phyloP scores from a whole-genome alignment of 2,329 filamentous ascomycete genomes.

The Phialophora macrospora region DNA sequence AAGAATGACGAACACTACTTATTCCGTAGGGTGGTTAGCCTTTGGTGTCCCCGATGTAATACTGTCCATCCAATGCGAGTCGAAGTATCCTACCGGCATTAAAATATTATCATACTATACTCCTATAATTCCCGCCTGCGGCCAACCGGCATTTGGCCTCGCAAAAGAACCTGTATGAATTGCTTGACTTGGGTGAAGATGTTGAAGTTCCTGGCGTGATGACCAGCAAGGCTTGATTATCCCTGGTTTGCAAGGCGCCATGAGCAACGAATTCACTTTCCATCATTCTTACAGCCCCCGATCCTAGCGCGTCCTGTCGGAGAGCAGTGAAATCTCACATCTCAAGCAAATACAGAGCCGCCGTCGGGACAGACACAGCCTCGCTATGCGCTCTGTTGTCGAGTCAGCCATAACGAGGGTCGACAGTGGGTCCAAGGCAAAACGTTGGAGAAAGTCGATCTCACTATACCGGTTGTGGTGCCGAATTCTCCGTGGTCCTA shows the following conservation, averaged over 20 bases:
- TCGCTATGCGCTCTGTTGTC: slow-evolving; percentile 28
- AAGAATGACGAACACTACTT: not conserved
- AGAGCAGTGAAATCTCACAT: slow-evolving; percentile 31
- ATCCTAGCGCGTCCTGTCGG: slow-evolving; percentile 24
- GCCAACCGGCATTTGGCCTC: slow-evolving; percentile 14
- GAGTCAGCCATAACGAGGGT: not conserved
- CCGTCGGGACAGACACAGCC: slow-evolving; percentile 26
- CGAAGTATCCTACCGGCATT: not conserved
- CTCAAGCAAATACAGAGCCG: slow-evolving; percentile 31
- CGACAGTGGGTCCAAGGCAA: not conserved
- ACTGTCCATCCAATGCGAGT: not conserved
- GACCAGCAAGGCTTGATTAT: slow-evolving; percentile 8
- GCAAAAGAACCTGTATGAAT: slow-evolving; percentile 1
- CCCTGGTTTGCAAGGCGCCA: slow-evolving; percentile 9
- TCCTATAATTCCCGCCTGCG: not conserved
- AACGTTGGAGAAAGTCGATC: not conserved
- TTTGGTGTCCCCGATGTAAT: not conserved
- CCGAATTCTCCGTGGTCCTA: not conserved
- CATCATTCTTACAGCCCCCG: slow-evolving; percentile 27
- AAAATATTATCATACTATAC: not conserved
- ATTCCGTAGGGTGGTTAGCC: too few relatives aligned
- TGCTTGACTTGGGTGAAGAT: not conserved
- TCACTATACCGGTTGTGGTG: not conserved
- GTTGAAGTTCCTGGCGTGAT: slow-evolving; percentile 8
- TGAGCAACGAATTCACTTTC: slow-evolving; percentile 23